These are phyloP conservation scores for Tulasnella sp. DNA, from an alignment of 768 basidiomycete genomes.

Conservation along the genomic window DNA sequence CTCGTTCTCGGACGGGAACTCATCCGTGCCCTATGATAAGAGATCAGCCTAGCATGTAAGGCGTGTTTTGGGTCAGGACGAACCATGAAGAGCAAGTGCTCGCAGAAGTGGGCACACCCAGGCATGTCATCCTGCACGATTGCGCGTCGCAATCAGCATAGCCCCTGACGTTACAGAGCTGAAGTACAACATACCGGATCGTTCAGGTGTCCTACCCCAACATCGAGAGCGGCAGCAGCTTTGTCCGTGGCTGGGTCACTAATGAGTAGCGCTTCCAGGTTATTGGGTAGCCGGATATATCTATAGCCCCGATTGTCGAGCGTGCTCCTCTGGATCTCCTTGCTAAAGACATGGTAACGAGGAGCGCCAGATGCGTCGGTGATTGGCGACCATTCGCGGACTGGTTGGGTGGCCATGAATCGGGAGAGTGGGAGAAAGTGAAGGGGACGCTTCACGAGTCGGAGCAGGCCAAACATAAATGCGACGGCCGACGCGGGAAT, in stretches of 20 bases:
- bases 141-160: too few species aligned
- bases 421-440: constrained; percentile 1
- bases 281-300: constrained; percentile 75
- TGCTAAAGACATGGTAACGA: constrained; percentile 35
- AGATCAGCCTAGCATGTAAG: background rate
- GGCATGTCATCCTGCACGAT: constrained; percentile 73
- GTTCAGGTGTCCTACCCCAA: constrained; percentile 83
- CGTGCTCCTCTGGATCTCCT: constrained; percentile 52
- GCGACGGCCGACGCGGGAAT: too few species aligned
- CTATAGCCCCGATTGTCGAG: constrained; percentile 73
- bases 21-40: constrained; percentile 53
- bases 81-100: constrained; percentile 94
- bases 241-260: constrained; percentile 83
- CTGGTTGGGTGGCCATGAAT: background rate
- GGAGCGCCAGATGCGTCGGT: background rate
- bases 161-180: background rate
- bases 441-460: background rate
- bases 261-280: constrained; percentile 72
- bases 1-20: constrained; percentile 86
- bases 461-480: background rate
- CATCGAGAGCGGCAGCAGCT: constrained; percentile 87
- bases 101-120: constrained; percentile 89
- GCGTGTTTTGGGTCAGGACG: constrained; percentile 22
- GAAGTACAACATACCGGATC: constrained; percentile 64
- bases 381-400: background rate